A percentile compares a stretch with the other conserved stretches of the same genome.
These are phyloP conservation scores for Amaranthus tricolor DNA, from an alignment of 179 eudicot species.

Conservation along the genomic window DNA sequence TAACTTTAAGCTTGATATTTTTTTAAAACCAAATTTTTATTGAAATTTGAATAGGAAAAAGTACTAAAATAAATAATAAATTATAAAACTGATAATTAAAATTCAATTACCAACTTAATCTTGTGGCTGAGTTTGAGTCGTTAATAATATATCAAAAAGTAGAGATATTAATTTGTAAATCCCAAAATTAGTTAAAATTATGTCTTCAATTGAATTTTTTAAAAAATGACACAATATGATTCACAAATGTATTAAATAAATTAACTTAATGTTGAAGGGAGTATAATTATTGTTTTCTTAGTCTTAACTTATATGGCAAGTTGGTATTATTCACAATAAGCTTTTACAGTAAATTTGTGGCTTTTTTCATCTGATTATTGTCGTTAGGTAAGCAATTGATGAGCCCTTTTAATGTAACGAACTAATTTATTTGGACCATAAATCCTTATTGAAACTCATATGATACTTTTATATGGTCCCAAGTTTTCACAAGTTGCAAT, in stretches of 20 bases:
- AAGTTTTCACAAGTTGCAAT: conserved; percentile 18
- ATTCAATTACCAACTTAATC: too few species aligned
- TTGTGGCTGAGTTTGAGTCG: too few species aligned
- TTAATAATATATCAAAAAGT: too few species aligned
- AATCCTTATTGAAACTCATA: conserved; percentile 10
- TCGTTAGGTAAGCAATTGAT: conserved; percentile 26
- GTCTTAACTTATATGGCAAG: conserved; percentile 33
- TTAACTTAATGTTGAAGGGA: conserved; percentile 7
- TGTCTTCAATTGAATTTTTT: neutral
- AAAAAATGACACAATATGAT: neutral
- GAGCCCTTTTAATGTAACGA: conserved; percentile 29
- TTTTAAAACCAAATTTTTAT: too few species aligned
- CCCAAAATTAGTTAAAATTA: neutral
- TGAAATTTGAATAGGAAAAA: too few species aligned
- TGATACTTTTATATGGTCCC: conserved; percentile 25
- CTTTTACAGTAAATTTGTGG: neutral
- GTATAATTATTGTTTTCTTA: neutral
- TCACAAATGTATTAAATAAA: neutral
- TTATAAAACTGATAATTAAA: too few species aligned
- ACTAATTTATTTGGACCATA: conserved; percentile 29
- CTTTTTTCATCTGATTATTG: conserved; percentile 14
- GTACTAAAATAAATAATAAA: too few species aligned
- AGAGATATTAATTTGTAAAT: too few species aligned
- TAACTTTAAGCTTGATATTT: too few species aligned
- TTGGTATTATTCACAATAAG: conserved; percentile 11